These are phyloP conservation scores for Botrytis pseudocinerea DNA, from an alignment of 2,329 filamentous ascomycete genomes.

Conservation along the genomic window DNA sequence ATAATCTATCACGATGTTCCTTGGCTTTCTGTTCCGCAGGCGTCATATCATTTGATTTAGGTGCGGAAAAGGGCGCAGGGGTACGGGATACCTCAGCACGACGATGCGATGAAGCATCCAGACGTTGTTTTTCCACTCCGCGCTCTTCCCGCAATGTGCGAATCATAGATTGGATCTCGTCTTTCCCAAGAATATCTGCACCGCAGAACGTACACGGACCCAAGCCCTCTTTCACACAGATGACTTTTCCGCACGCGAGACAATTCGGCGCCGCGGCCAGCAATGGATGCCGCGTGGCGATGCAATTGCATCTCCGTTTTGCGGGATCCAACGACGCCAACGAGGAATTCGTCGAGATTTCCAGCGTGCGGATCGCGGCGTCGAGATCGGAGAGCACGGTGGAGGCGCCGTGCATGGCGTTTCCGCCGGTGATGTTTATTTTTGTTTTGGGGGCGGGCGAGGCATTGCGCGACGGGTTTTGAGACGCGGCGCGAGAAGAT, in stretches of 20 bases:
- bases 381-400: conserved; percentile 70
- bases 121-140: conserved; percentile 81
- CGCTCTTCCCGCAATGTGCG: conserved; percentile 80
- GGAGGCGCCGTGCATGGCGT: conserved; percentile 78
- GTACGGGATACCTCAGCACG: conserved; percentile 64
- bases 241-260: conserved; percentile 86
- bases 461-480: conserved; percentile 48
- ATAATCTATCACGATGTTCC: conserved; percentile 64
- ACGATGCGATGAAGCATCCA: conserved; percentile 70
- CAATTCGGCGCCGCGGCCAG: conserved; percentile 94
- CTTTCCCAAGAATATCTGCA: conserved; percentile 65
- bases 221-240: conserved; percentile 90
- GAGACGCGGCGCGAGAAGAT: conserved; percentile 48
- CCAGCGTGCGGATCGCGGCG: conserved; percentile 82
- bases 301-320: conserved; percentile 78
- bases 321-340: conserved; percentile 50
- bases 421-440: conserved; percentile 72
- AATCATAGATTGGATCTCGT: conserved; percentile 84
- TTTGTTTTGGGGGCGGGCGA: conserved; percentile 55
- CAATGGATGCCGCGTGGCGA: conserved; percentile 82
- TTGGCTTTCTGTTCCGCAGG: conserved; percentile 52
- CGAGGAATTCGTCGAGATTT: conserved; percentile 87
- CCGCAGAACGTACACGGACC: conserved; percentile 93
- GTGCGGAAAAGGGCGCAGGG: conserved; percentile 59
- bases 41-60: conserved; percentile 40